Base-by-base conservation (phyloP, 2,329 filamentous ascomycete genomes). In the Penicillium decumbens region DNA sequence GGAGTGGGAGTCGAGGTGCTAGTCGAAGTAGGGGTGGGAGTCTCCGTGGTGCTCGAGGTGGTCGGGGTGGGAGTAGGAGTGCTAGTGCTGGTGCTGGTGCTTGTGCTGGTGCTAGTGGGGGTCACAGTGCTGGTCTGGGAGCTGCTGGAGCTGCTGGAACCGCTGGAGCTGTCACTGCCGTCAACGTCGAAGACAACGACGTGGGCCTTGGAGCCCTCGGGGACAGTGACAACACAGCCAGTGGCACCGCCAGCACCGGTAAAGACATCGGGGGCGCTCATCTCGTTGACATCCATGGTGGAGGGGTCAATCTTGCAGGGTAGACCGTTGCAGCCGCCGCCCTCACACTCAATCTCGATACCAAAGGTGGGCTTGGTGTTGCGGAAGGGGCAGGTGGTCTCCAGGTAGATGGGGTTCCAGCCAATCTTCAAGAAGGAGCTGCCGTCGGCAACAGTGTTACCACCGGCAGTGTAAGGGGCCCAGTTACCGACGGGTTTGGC, bases 201-300 rank as follows among this genome's bases (percentile, higher is more conserved):
- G 61, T 81, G 82, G 38, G 86, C 88, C 47, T 77, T 81, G 41
- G 71, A 69, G 24, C 87, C 87, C 59, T 80, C 79, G 38, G 83
- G 76, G 13, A 89, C 83, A 12, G 87, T 91, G 10, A 88, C 87
- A 41, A 90, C 87, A 60, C 88, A 92, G 70, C 89, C 91, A 37
- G 76, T 73, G 15, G 82, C 80, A 58, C 80, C 83, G 27, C 86
- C 86, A 13, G 86, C 87, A 43, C 87, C 87, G 13, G 71, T 70
- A 33, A 80, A 73, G 18, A 77, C 68, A 15, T 76, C 68, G 6
- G 48, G 38, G 60, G 84, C 85, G 7, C 69, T 75, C 49, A 90
- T 81, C 37, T 77, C 76, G 45, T 81, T 82, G 46, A 83, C 75
- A 8, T 65, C 73, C 42, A 79, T 73, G 49, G 75, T 72, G 23